Evolutionary conservation across 345 rosid genomes (phyloP), one percentile per base, ranked within the genome.

Genomic region (Populus pruinosa): DNA sequence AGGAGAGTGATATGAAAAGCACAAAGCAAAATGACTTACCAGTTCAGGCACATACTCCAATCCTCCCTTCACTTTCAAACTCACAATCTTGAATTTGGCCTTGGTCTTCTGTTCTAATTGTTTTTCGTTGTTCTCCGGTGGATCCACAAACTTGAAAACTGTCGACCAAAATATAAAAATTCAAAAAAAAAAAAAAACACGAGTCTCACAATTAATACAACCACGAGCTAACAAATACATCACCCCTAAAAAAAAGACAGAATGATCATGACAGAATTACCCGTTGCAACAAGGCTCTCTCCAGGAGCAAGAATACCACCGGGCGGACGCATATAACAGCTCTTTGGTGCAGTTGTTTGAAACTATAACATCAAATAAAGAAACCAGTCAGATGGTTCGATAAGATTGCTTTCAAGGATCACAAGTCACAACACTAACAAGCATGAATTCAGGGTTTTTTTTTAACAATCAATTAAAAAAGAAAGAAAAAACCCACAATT

Each of bases 271-370:
- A 61, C 63, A 4, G 31, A 55, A 18, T 72, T 77, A 81, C 84
- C 84, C 27, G 84, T 81, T 1, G 84, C 81, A 69, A 82, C 55
- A 35, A 82, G 70, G 78, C 76, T 82, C 72, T 82, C 84, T 41
- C 81, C 84, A 4, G 84, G 84, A 73, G 81, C 84, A 65, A 82
- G 84, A 35, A 78, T 78, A 47, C 78, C 84, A 64, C 84, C 84
- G 2, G 84, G 84, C 12, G 84, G 84, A 7, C 84, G 75, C 84
- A 82, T 82, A 68, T 74, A 82, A 38, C 84, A 82, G 67, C 84
- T 82, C 69, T 82, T 82, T 1, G 84, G 81, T n/a, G 84, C 84
- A 69, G 84, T 82, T 8, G 84, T 82, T 69, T 82, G 84, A 55
- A 82, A 82, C 84, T 82, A 53, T 6, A 77, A 62, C 39, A 35